Evolutionary conservation across 129 eudicot species (phyloP).

Genomic region (Tanacetum coccineum): DNA sequence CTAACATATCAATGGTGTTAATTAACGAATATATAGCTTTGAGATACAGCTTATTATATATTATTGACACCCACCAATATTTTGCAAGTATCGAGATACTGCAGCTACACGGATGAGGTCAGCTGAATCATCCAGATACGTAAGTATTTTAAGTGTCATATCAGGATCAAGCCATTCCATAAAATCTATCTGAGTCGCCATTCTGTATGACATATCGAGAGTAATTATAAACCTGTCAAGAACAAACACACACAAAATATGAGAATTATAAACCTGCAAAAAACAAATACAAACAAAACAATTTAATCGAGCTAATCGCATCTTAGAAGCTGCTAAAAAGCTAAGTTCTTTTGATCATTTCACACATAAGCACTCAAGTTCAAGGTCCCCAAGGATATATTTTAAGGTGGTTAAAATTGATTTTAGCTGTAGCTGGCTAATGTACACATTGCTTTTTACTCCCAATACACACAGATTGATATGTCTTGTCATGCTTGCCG

Average conservation of each 20-base stretch:
- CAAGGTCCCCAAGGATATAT: too few relatives aligned
- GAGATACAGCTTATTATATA: not conserved
- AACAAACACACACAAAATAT: not conserved
- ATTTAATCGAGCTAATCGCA: not conserved
- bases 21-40: not conserved
- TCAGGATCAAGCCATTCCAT: conserved; percentile 55
- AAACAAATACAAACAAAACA: conserved; percentile 8
- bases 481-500: too few relatives aligned
- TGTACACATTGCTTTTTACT: too few relatives aligned
- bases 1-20: not conserved
- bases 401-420: too few relatives aligned
- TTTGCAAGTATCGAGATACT: conserved; percentile 58
- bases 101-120: conserved; percentile 62
- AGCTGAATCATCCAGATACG: conserved; percentile 53
- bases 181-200: conserved; percentile 40
- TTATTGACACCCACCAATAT: conserved; percentile 52
- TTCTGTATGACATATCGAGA: conserved; percentile 9
- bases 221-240: conserved; percentile 10
- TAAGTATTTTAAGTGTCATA: conserved; percentile 40
- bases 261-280: too few relatives aligned
- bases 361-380: too few relatives aligned
- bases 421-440: too few relatives aligned
- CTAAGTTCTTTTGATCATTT: too few relatives aligned
- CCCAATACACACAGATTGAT: too few relatives aligned
- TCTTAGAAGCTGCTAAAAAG: too few relatives aligned